Conservation (phyloP, 2,329 filamentous ascomycete species). For the Bipolaris bicolor region DNA sequence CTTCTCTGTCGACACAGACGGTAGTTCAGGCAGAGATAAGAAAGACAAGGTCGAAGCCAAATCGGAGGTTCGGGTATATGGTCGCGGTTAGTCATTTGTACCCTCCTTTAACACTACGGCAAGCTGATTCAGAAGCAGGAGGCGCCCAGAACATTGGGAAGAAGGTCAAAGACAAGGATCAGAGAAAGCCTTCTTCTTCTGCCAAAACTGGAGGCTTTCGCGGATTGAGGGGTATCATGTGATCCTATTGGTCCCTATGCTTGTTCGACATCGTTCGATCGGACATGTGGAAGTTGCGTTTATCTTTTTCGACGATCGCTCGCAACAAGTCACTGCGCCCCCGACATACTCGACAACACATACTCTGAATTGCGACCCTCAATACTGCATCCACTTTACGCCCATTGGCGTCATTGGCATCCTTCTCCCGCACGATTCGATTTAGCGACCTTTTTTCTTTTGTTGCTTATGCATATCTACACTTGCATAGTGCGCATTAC, state of each 20-base stretch:
- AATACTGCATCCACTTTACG: background rate
- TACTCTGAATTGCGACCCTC: background rate
- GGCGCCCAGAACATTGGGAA: constrained; percentile 62
- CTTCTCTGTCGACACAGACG: constrained; percentile 47
- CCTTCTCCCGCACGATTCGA: background rate
- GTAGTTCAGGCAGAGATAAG: constrained; percentile 43
- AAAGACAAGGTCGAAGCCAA: constrained; percentile 56
- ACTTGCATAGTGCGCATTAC: background rate
- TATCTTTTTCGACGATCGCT: constrained; percentile 2
- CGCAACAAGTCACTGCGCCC: background rate
- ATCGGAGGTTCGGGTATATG: constrained; percentile 60
- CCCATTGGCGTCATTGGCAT: constrained; percentile 1
- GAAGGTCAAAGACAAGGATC: constrained; percentile 58
- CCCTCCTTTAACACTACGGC: constrained; percentile 24
- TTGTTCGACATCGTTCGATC: constrained; percentile 3
- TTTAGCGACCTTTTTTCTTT: constrained; percentile 2
- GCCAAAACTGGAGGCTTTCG: constrained; percentile 48
- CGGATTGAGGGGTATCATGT: constrained; percentile 50
- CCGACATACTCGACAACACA: constrained; percentile 5
- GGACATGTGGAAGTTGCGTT: constrained; percentile 2
- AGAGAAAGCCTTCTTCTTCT: constrained; percentile 52
- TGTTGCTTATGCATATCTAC: background rate
- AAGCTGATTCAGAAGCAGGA: constrained; percentile 48
- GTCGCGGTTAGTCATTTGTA: constrained; percentile 56
- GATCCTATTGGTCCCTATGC: constrained; percentile 1